These are phyloP conservation scores for Coniochaeta ligniaria DNA, from an alignment of 2,329 filamentous ascomycete genomes.

Conservation along the genomic window DNA sequence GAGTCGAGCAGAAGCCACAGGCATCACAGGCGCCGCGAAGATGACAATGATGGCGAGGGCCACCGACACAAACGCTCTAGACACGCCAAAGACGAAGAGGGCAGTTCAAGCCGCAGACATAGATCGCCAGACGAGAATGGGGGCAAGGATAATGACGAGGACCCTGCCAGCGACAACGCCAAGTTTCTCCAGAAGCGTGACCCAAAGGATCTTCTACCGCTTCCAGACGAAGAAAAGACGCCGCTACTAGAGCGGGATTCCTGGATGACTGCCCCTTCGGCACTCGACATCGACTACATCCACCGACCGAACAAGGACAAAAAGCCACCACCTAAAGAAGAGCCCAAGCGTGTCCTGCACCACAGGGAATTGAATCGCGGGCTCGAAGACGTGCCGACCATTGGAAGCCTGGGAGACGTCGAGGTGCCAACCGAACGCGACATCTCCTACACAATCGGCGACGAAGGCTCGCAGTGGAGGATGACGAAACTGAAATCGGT, in stretches of 20 bases:
- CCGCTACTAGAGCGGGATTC: conserved; percentile 62
- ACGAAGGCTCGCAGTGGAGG: conserved; percentile 84
- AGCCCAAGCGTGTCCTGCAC: conserved; percentile 66
- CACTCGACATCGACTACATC: conserved; percentile 77
- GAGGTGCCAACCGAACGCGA: conserved; percentile 49
- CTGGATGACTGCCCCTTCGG: conserved; percentile 90
- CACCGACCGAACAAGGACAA: conserved; percentile 53
- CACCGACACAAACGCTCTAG: conserved; percentile 61
- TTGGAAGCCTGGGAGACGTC: conserved; percentile 37
- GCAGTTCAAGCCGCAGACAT: conserved; percentile 25
- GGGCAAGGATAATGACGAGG: conserved; percentile 20
- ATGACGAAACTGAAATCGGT: conserved; percentile 92
- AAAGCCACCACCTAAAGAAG: conserved; percentile 42
- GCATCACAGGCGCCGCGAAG: conserved; percentile 25
- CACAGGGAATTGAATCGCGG: conserved; percentile 70
- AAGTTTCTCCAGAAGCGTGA: conserved; percentile 35
- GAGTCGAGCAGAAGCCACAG: conserved; percentile 23
- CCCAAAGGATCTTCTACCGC: conserved; percentile 41
- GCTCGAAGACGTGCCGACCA: conserved; percentile 55
- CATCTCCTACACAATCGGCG: conserved; percentile 80
- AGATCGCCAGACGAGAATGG: conserved; percentile 24
- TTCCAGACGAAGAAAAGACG: conserved; percentile 42
- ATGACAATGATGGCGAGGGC: conserved; percentile 39
- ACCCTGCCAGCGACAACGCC: conserved; percentile 10
- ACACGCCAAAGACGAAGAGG: conserved; percentile 43